A percentile compares a stretch with the other conserved stretches of the same genome.
These are phyloP conservation scores for Boletus chippewaensis DNA, from an alignment of 1,284 basidiomycete genomes.

Conservation along the genomic window DNA sequence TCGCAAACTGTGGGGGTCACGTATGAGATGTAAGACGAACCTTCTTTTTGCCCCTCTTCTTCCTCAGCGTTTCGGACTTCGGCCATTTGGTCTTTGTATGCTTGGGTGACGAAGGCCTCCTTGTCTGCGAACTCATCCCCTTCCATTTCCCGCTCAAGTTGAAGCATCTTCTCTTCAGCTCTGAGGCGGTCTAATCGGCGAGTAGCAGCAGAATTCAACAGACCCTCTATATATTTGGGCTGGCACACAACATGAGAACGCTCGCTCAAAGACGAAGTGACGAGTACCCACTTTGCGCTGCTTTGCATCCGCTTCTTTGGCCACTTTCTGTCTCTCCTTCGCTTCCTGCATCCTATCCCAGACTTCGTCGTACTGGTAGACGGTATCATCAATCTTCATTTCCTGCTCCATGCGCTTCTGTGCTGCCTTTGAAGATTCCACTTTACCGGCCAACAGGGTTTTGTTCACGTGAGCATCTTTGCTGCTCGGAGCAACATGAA, in stretches of 20 bases:
- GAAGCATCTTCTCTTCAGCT: conserved; percentile 98
- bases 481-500: conserved; percentile 40
- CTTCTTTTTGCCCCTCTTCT: conserved; percentile 82
- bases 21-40: conserved; percentile 39
- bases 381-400: conserved; percentile 71
- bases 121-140: conserved; percentile 94
- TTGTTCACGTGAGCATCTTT: conserved; percentile 43
- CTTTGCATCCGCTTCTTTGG: conserved; percentile 64
- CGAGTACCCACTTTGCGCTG: conserved; percentile 60
- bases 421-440: conserved; percentile 51
- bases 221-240: conserved; percentile 90
- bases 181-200: conserved; percentile 86
- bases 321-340: conserved; percentile 66
- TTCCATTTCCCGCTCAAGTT: conserved; percentile 86
- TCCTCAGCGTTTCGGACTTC: conserved; percentile 87
- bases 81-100: conserved; percentile 95
- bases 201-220: conserved; percentile 80
- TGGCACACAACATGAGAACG: conserved; percentile 31
- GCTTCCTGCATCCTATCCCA: conserved; percentile 94
- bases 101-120: conserved; percentile 95
- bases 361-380: conserved; percentile 95
- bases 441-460: conserved; percentile 50
- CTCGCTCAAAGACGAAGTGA: conserved; percentile 2
- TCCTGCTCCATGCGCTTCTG: conserved; percentile 71
- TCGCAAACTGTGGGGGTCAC: neutral